phyloP scores from a whole-genome alignment of 2,329 filamentous ascomycete species.

The Didymosphaeria variabile region DNA sequence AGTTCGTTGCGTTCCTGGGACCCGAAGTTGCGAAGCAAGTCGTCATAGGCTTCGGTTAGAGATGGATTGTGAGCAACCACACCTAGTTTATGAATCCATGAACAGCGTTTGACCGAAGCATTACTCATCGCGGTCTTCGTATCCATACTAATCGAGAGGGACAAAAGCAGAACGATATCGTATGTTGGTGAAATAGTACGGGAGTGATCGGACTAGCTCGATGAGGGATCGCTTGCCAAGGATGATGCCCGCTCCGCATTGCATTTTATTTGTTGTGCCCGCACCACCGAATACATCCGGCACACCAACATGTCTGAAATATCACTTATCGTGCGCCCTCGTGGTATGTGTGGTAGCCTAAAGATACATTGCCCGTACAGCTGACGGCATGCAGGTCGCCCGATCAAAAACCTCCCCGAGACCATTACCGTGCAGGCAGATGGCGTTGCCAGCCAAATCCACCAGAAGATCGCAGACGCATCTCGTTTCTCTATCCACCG shows the following conservation, averaged over 20 bases:
- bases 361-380: background rate
- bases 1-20: conserved; percentile 73
- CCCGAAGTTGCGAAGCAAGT: conserved; percentile 65
- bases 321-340: conserved; percentile 55
- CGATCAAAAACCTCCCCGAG: conserved; percentile 68
- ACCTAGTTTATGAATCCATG: background rate
- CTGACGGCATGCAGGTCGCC: conserved; percentile 60
- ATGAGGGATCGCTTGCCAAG: conserved; percentile 9
- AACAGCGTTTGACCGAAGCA: background rate
- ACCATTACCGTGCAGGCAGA: conserved; percentile 62
- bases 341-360: conserved; percentile 46
- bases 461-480: conserved; percentile 63
- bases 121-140: too few relatives aligned
- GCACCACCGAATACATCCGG: background rate
- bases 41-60: conserved; percentile 64
- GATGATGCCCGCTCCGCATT: background rate
- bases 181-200: background rate
- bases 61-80: background rate
- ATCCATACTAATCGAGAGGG: background rate
- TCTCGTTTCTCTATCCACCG: conserved; percentile 67
- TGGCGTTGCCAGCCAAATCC: conserved; percentile 64
- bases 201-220: background rate
- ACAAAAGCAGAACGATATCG: background rate
- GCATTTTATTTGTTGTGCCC: conserved; percentile 1
- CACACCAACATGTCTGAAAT: conserved; percentile 29